Evolutionary conservation across 2,329 filamentous ascomycete species (phyloP).

Genomic region (Chaetomiaceae sp.): DNA sequence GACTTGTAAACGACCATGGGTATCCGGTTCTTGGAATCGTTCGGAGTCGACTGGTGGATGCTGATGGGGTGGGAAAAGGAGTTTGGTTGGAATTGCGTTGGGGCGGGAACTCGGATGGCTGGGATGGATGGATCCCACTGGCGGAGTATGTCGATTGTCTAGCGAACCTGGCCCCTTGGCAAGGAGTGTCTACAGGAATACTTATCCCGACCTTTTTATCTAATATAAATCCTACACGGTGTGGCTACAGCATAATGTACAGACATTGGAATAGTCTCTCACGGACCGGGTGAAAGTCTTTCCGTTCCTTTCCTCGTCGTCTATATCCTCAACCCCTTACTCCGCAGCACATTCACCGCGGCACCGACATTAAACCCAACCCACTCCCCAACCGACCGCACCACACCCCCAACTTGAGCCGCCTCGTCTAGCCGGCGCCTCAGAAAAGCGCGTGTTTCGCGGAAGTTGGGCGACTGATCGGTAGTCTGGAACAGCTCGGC

Average conservation of each 20-base stretch:
- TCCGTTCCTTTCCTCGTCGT: background rate
- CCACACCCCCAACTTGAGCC: slow-evolving; percentile 55
- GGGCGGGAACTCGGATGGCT: background rate
- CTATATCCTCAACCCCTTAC: slow-evolving; percentile 77
- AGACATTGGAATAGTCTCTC: too few species aligned
- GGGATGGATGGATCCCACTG: background rate
- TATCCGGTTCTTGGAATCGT: background rate
- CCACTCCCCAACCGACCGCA: slow-evolving; percentile 68
- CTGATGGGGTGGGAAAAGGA: background rate
- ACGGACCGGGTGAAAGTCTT: too few species aligned
- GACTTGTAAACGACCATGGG: background rate
- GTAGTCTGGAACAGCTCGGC: slow-evolving; percentile 93
- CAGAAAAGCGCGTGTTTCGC: slow-evolving; percentile 76
- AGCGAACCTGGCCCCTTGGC: background rate
- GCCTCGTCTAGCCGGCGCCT: slow-evolving; percentile 69
- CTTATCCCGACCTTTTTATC: slow-evolving; percentile 1
- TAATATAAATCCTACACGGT: slow-evolving; percentile 1
- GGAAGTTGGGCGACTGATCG: slow-evolving; percentile 68
- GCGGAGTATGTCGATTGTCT: background rate
- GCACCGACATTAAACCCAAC: slow-evolving; percentile 75
- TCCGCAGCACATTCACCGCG: slow-evolving; percentile 76
- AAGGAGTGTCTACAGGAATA: background rate
- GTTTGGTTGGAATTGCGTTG: background rate
- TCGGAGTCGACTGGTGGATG: background rate
- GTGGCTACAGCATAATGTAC: slow-evolving; percentile 3